Evolutionary conservation across 306 rosid species (phyloP).

Genomic region (Luffa acutangula): DNA sequence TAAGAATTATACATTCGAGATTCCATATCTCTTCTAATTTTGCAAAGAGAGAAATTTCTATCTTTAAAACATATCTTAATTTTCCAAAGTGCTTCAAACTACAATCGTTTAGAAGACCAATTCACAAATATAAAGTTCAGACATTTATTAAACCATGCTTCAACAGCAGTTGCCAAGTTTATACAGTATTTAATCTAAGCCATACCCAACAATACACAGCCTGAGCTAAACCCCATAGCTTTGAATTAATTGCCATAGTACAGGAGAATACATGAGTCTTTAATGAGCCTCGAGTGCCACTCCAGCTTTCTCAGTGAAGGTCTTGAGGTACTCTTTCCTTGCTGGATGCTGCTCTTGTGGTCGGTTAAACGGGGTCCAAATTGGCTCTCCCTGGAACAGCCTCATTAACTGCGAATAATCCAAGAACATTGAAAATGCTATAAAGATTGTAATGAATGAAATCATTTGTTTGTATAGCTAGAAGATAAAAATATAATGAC

Average conservation of each 20-base stretch:
- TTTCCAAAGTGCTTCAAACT: not conserved
- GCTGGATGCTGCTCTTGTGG: slow-evolving; percentile 90
- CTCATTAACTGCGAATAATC: slow-evolving; percentile 60
- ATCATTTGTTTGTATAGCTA: not conserved
- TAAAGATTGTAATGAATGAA: not conserved
- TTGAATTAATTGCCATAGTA: not conserved
- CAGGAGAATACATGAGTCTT: not conserved
- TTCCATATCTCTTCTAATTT: not conserved
- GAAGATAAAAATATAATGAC: not conserved
- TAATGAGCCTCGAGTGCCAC: slow-evolving; percentile 52
- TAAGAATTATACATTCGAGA: not conserved
- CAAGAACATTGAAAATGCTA: not conserved
- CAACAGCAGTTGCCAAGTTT: not conserved
- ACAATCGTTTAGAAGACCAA: not conserved
- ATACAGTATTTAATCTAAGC: not conserved
- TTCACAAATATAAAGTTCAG: not conserved
- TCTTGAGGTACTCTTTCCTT: slow-evolving; percentile 58
- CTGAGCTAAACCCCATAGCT: not conserved
- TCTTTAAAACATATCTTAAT: not conserved
- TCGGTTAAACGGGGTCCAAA: slow-evolving; percentile 79
- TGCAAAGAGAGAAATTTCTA: not conserved
- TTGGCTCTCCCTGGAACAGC: slow-evolving; percentile 74
- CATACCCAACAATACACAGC: not conserved
- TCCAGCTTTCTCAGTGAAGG: slow-evolving; percentile 37
- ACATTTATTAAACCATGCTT: not conserved